Conservation (phyloP, 768 basidiomycete genomes). For the Leccinum fibrillosum region DNA sequence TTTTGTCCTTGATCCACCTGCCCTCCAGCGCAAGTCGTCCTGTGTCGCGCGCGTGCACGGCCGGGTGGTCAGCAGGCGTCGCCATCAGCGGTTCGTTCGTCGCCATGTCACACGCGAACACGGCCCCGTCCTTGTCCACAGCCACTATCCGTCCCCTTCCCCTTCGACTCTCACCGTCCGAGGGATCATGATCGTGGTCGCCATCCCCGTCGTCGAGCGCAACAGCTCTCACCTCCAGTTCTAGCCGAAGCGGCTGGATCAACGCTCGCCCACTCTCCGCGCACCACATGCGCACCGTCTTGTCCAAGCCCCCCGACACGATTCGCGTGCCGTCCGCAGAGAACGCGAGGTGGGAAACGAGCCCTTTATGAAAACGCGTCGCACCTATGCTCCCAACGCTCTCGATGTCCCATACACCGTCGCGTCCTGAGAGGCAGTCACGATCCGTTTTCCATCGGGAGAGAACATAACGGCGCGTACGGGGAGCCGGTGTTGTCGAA, state of each 20-base stretch:
- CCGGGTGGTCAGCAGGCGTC: conserved; percentile 20
- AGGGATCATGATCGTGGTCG: background rate
- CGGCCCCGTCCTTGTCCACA: conserved; percentile 16
- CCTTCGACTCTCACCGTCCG: background rate
- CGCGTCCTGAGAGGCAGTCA: conserved; percentile 26
- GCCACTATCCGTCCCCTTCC: conserved; percentile 21
- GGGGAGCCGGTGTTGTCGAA: conserved; percentile 27
- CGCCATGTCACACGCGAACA: conserved; percentile 27
- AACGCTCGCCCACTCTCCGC: conserved; percentile 19
- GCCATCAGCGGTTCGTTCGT: conserved; percentile 20
- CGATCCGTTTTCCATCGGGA: conserved; percentile 23
- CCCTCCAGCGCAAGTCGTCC: conserved; percentile 18
- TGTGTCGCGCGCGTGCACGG: background rate
- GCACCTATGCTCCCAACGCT: conserved; percentile 27
- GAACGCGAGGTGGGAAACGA: conserved; percentile 27
- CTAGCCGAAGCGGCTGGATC: conserved; percentile 18
- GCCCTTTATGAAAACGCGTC: conserved; percentile 25
- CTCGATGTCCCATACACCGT: conserved; percentile 32
- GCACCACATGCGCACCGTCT: conserved; percentile 31
- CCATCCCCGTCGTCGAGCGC: conserved; percentile 19
- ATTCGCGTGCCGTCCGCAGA: conserved; percentile 27
- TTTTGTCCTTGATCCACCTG: conserved; percentile 24
- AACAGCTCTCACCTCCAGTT: conserved; percentile 17
- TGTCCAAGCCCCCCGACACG: conserved; percentile 30
- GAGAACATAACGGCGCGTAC: conserved; percentile 28